These are phyloP conservation scores for Mariannaea elegans DNA, from an alignment of 2,329 filamentous ascomycete genomes.

Conservation along the genomic window DNA sequence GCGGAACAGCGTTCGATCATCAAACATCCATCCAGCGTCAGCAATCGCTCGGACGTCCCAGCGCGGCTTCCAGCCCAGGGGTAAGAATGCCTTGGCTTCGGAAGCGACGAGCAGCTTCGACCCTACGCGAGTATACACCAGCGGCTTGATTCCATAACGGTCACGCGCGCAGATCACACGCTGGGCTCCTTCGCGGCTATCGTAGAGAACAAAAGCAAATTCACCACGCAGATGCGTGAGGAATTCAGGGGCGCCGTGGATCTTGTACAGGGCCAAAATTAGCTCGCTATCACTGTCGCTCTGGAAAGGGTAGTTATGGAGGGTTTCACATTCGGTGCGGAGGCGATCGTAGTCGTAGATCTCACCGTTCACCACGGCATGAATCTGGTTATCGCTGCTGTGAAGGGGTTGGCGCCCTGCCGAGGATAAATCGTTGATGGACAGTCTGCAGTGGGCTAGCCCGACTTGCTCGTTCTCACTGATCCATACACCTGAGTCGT, in stretches of 20 bases:
- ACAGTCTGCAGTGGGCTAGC: constrained; percentile 46
- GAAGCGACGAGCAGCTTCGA: background rate
- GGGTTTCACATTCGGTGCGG: background rate
- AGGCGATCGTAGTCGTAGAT: constrained; percentile 61
- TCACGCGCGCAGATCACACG: background rate
- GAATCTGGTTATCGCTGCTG: constrained; percentile 49
- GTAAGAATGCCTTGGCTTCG: constrained; percentile 1
- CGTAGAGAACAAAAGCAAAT: background rate
- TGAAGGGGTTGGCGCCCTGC: constrained; percentile 58
- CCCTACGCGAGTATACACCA: background rate
- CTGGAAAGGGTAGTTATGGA: background rate
- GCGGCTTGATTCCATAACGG: constrained; percentile 2
- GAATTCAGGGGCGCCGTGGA: background rate
- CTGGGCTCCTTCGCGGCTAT: background rate
- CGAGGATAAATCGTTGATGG: constrained; percentile 61
- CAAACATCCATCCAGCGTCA: background rate
- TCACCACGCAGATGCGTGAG: background rate
- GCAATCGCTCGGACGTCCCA: background rate
- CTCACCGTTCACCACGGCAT: constrained; percentile 68
- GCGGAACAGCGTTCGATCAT: background rate
- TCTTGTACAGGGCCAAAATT: background rate
- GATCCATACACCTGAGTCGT: constrained; percentile 4
- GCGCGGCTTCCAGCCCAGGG: background rate
- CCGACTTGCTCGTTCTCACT: background rate
- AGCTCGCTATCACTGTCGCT: constrained; percentile 2